Evolutionary conservation across 2,329 filamentous ascomycete species (phyloP).

Genomic region (Trichoderma cornu-damae): DNA sequence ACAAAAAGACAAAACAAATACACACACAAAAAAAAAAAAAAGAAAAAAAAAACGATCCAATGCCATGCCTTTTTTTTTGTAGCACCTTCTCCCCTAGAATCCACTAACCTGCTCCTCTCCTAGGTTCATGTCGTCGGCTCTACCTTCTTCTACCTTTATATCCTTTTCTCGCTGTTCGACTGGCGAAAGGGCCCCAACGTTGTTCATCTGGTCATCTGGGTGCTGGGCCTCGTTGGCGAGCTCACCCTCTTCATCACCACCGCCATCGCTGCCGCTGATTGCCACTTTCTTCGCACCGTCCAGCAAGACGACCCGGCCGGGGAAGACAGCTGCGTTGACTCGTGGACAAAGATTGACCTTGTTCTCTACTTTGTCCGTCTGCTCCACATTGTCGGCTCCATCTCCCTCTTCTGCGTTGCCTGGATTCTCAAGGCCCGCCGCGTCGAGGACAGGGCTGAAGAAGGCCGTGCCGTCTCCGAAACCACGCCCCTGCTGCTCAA

Average conservation of each 20-base stretch:
- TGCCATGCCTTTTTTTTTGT: not conserved
- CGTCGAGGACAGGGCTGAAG: slow-evolving; percentile 35
- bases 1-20: too few relatives aligned
- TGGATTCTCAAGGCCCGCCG: slow-evolving; percentile 39
- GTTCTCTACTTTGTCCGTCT: slow-evolving; percentile 64
- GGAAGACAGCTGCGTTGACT: slow-evolving; percentile 32
- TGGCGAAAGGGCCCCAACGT: slow-evolving; percentile 73
- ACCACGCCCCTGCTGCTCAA: slow-evolving; percentile 60
- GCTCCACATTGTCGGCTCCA: slow-evolving; percentile 56
- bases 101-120: not conserved
- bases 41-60: not conserved
- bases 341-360: slow-evolving; percentile 53
- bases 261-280: slow-evolving; percentile 60
- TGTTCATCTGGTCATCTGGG: slow-evolving; percentile 77
- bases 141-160: slow-evolving; percentile 80
- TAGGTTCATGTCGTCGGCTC: slow-evolving; percentile 82
- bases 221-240: slow-evolving; percentile 67
- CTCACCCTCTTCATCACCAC: slow-evolving; percentile 64
- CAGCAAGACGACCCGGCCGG: slow-evolving; percentile 25
- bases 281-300: slow-evolving; percentile 53
- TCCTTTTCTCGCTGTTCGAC: slow-evolving; percentile 82
- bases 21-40: too few relatives aligned
- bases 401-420: slow-evolving; percentile 44
- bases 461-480: slow-evolving; percentile 46
- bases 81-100: not conserved